Percentiles rank a stretch among this genome's conserved stretches.
Conservation (phyloP, 495 filamentous ascomycete species). For the Neurospora sp. region DNA sequence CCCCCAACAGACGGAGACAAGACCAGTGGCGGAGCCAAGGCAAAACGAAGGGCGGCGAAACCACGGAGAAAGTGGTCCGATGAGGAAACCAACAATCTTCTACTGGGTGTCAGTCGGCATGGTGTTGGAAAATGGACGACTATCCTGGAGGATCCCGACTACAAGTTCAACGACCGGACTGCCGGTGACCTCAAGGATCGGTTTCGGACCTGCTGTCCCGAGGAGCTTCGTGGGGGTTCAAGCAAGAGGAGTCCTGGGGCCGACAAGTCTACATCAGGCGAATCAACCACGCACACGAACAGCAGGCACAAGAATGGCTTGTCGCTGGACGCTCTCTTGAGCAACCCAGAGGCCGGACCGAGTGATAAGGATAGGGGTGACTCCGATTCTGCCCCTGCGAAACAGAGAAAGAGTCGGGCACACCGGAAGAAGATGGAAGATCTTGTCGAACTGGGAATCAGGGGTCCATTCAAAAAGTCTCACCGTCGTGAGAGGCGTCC, state of each 20-base stretch:
- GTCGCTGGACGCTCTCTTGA: slow-evolving; percentile 38
- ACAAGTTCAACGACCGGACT: slow-evolving; percentile 64
- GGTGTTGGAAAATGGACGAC: slow-evolving; percentile 84
- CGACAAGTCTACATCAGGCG: neutral
- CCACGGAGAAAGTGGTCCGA: slow-evolving; percentile 65
- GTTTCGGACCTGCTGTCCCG: slow-evolving; percentile 69
- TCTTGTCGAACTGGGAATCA: slow-evolving; percentile 46
- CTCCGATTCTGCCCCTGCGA: slow-evolving; percentile 15
- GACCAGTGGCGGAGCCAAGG: slow-evolving; percentile 22
- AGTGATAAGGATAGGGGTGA: slow-evolving; percentile 8
- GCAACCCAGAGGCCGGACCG: slow-evolving; percentile 26
- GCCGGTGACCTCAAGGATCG: slow-evolving; percentile 81
- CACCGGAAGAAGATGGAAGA: slow-evolving; percentile 47
- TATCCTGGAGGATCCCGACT: slow-evolving; percentile 65
- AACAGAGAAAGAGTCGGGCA: slow-evolving; percentile 36
- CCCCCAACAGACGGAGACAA: slow-evolving; percentile 6
- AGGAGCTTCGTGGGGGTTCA: slow-evolving; percentile 32
- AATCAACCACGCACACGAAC: slow-evolving; percentile 6
- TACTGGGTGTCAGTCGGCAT: slow-evolving; percentile 69
- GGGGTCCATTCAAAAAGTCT: slow-evolving; percentile 43
- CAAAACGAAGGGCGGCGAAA: slow-evolving; percentile 34
- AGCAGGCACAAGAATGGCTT: slow-evolving; percentile 26
- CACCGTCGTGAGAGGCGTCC: slow-evolving; percentile 45
- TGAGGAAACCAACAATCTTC: slow-evolving; percentile 67
- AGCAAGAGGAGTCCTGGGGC: slow-evolving; percentile 16